Percentiles rank a stretch among this genome's conserved stretches.
phyloP scores from a whole-genome alignment of 306 rosid genomes.

The Citrullus mucosospermus region DNA sequence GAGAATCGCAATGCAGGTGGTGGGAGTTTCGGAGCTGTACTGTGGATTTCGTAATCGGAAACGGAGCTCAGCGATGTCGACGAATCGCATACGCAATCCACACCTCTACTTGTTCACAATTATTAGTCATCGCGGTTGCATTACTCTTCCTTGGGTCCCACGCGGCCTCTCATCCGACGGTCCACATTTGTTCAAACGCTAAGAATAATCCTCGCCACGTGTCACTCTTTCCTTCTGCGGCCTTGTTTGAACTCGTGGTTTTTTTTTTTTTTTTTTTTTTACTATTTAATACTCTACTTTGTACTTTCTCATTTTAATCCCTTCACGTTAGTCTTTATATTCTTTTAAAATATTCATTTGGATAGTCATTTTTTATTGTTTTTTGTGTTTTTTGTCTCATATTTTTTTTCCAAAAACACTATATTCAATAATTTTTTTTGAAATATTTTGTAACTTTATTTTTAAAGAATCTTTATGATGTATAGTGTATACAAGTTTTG shows the following conservation, averaged over 20 bases:
- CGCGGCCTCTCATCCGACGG: not conserved
- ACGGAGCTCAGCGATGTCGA: not conserved
- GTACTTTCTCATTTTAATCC: not conserved
- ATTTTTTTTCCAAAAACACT: too few relatives aligned
- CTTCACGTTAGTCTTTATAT: too few relatives aligned
- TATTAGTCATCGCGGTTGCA: not conserved
- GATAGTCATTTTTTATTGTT: too few relatives aligned
- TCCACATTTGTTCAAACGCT: not conserved
- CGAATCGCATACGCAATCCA: conserved; percentile 2
- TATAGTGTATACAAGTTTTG: too few relatives aligned
- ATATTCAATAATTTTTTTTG: too few relatives aligned
- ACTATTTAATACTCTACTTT: not conserved
- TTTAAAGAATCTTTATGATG: too few relatives aligned
- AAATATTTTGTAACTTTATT: too few relatives aligned
- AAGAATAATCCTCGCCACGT: not conserved
- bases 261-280: not conserved
- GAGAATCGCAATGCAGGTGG: not conserved
- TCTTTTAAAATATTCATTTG: too few relatives aligned
- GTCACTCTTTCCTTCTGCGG: not conserved
- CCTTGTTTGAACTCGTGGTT: not conserved
- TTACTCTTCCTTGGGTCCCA: conserved; percentile 1
- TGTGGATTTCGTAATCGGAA: not conserved
- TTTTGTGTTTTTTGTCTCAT: too few relatives aligned
- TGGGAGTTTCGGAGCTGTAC: not conserved
- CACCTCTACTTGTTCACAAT: not conserved